Conservation (phyloP, 305 asterid genomes). For the Striga hermonthica region DNA sequence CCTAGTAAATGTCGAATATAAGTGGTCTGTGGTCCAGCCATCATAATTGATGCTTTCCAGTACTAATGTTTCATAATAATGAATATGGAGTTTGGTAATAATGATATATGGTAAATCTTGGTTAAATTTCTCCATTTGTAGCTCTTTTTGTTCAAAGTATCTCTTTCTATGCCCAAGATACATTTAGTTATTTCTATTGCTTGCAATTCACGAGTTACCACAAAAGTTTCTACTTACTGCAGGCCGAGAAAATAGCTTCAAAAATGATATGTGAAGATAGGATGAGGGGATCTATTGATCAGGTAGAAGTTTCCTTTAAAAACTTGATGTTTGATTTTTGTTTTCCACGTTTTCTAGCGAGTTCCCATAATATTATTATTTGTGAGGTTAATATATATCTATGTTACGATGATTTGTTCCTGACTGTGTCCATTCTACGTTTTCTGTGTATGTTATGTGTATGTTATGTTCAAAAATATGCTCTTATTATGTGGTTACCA, state of each 20-base stretch:
- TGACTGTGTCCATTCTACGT: neutral
- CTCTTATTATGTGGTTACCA: constrained; percentile 5
- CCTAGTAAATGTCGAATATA: too few species aligned
- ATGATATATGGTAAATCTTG: neutral
- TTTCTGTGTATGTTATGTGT: constrained; percentile 9
- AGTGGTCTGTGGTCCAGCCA: too few species aligned
- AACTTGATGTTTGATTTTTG: constrained; percentile 13
- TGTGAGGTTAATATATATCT: neutral
- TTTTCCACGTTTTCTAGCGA: too few species aligned
- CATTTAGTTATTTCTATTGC: neutral
- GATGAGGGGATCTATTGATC: constrained; percentile 96
- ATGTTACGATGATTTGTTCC: neutral
- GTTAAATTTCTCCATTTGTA: neutral
- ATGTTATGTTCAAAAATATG: constrained; percentile 1
- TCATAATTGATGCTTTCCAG: too few species aligned
- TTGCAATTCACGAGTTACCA: constrained; percentile 17
- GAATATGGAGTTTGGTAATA: too few species aligned
- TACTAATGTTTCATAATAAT: too few species aligned
- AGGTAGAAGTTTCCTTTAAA: constrained; percentile 50
- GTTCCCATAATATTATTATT: too few species aligned
- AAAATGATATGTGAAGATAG: constrained; percentile 95
- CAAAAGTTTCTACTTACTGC: constrained; percentile 32
- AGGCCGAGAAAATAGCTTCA: constrained; percentile 99
- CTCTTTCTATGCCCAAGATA: neutral
- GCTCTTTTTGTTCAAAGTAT: neutral